phyloP scores from a whole-genome alignment of 805 yeast species.

The Candida boidinii region DNA sequence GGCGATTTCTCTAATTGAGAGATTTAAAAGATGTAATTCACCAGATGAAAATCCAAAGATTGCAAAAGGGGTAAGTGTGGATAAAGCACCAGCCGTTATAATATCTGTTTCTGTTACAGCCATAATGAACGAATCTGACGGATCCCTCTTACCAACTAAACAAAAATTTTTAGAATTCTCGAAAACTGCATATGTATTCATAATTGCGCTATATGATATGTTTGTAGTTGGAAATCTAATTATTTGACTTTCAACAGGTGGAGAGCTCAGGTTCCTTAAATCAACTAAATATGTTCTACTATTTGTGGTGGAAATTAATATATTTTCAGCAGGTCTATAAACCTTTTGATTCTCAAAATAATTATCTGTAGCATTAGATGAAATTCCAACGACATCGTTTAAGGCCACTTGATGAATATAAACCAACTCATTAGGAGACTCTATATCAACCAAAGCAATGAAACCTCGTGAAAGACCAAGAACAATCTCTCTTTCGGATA shows the following conservation, averaged over 20 bases:
- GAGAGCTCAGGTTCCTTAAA: slow-evolving; percentile 8
- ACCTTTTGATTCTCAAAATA: slow-evolving; percentile 3
- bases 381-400: slow-evolving; percentile 14
- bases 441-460: slow-evolving; percentile 18
- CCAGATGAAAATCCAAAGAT: slow-evolving; percentile 12
- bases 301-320: slow-evolving; percentile 12
- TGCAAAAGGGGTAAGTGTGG: slow-evolving; percentile 10
- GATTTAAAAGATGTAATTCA: slow-evolving; percentile 10
- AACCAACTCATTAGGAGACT: slow-evolving; percentile 9
- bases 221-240: slow-evolving; percentile 7
- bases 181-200: too few species aligned
- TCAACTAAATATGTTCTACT: slow-evolving; percentile 12
- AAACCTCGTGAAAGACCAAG: slow-evolving; percentile 21
- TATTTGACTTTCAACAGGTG: slow-evolving; percentile 9
- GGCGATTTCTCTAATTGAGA: slow-evolving; percentile 6
- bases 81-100: slow-evolving; percentile 4
- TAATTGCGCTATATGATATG: background rate
- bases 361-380: slow-evolving; percentile 14
- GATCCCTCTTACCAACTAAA: slow-evolving; percentile 7
- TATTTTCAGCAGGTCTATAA: slow-evolving; percentile 5
- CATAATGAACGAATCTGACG: background rate
- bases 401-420: slow-evolving; percentile 16
- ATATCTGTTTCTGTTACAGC: background rate
- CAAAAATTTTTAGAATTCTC: slow-evolving; percentile 10
- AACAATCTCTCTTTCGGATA: slow-evolving; percentile 14